phyloP scores from a whole-genome alignment of 306 rosid species.

The Inga laurina region DNA sequence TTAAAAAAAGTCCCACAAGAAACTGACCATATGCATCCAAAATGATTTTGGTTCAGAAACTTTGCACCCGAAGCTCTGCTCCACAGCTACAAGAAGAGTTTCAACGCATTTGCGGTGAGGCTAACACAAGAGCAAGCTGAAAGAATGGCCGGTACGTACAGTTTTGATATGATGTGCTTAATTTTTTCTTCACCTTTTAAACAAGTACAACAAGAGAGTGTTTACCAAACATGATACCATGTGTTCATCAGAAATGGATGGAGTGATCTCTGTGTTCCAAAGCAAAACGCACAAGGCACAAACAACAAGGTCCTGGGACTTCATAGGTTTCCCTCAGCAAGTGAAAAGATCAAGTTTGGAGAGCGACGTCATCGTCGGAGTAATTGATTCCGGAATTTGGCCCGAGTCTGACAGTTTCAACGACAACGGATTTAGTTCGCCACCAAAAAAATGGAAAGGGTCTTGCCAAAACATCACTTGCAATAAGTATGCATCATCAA shows the following conservation, averaged over 20 bases:
- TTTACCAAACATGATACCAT: background rate
- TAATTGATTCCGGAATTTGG: constrained; percentile 47
- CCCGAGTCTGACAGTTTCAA: constrained; percentile 50
- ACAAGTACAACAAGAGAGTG: background rate
- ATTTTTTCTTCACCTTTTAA: too few relatives aligned
- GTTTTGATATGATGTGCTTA: background rate
- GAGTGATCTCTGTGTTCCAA: constrained; percentile 36
- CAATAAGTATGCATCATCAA: constrained; percentile 28
- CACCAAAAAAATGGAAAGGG: constrained; percentile 52
- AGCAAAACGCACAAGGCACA: background rate
- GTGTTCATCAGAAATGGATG: constrained; percentile 12
- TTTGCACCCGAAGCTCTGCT: background rate
- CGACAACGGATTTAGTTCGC: constrained; percentile 49
- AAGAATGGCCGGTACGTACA: constrained; percentile 14
- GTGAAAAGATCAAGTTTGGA: constrained; percentile 8
- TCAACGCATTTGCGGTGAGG: constrained; percentile 32
- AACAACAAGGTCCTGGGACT: constrained; percentile 53
- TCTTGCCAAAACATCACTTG: constrained; percentile 33
- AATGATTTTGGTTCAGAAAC: background rate
- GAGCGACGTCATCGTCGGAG: constrained; percentile 43
- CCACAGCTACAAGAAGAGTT: constrained; percentile 34
- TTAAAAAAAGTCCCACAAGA: background rate
- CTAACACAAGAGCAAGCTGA: constrained; percentile 38
- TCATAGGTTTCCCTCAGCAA: constrained; percentile 33
- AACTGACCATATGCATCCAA: background rate